Conservation (phyloP, 1,284 basidiomycete genomes). For the Cystobasidium pallidum region DNA sequence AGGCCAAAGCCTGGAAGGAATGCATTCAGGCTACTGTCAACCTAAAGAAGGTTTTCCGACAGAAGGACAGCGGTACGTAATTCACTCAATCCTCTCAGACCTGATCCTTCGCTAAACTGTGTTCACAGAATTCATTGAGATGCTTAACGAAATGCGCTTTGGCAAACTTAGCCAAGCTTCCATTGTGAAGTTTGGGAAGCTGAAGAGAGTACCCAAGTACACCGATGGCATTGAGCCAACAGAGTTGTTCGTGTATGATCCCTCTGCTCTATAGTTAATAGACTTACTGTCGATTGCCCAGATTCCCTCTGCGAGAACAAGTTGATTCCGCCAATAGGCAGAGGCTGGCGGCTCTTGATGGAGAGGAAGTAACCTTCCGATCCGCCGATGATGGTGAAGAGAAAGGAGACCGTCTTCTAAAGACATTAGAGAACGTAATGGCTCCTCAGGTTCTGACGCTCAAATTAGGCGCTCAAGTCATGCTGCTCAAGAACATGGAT, state of each 20-base stretch:
- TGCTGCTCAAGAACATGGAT: slow-evolving; percentile 77
- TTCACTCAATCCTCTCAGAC: background rate
- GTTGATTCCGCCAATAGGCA: slow-evolving; percentile 72
- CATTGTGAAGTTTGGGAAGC: slow-evolving; percentile 65
- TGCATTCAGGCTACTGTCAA: slow-evolving; percentile 78
- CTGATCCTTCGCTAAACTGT: background rate
- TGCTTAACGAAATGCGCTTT: slow-evolving; percentile 88
- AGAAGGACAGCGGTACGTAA: slow-evolving; percentile 60
- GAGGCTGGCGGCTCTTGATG: slow-evolving; percentile 61
- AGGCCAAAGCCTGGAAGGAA: slow-evolving; percentile 79
- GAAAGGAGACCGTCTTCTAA: slow-evolving; percentile 36
- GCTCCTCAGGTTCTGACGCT: slow-evolving; percentile 62
- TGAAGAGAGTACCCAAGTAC: slow-evolving; percentile 67
- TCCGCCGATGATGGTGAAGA: slow-evolving; percentile 47
- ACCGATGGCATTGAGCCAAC: slow-evolving; percentile 76
- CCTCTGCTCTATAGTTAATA: background rate
- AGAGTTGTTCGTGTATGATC: slow-evolving; percentile 65
- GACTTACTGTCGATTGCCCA: slow-evolving; percentile 50
- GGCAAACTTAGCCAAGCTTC: slow-evolving; percentile 68
- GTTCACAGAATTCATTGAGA: slow-evolving; percentile 74
- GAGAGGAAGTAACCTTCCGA: slow-evolving; percentile 43
- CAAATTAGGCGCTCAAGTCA: slow-evolving; percentile 67
- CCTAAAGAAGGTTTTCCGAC: slow-evolving; percentile 83
- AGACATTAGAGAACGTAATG: slow-evolving; percentile 55
- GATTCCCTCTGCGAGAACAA: slow-evolving; percentile 81